phyloP scores from a whole-genome alignment of 148 eudicot genomes.

The Pharnaceum exiguum region DNA sequence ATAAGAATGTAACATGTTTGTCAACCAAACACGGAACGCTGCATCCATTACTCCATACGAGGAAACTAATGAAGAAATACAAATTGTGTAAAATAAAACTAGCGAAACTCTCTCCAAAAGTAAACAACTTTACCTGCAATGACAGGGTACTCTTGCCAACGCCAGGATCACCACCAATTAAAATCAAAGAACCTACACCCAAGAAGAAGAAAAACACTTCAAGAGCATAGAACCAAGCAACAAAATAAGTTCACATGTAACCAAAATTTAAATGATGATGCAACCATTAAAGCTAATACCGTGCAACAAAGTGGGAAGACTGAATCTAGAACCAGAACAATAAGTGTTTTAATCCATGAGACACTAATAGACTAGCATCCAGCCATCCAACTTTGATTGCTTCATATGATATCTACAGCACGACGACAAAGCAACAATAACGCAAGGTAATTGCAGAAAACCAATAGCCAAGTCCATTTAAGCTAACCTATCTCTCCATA shows the following conservation, averaged over 20 bases:
- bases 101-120: neutral
- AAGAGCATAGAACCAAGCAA: neutral
- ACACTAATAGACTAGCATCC: too few relatives aligned
- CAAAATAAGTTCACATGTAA: neutral
- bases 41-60: neutral
- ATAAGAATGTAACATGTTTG: slow-evolving; percentile 26
- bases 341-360: too few relatives aligned
- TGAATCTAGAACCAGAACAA: too few relatives aligned
- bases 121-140: slow-evolving; percentile 55
- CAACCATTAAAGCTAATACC: too few relatives aligned
- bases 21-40: neutral
- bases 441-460: too few relatives aligned
- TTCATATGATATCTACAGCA: too few relatives aligned
- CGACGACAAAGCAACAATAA: too few relatives aligned
- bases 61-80: neutral
- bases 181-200: slow-evolving; percentile 67
- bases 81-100: neutral
- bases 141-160: slow-evolving; percentile 94
- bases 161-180: slow-evolving; percentile 99
- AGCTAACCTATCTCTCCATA: too few relatives aligned
- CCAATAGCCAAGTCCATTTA: too few relatives aligned
- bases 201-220: slow-evolving; percentile 3
- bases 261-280: too few relatives aligned
- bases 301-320: too few relatives aligned
- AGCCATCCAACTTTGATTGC: too few relatives aligned